These are phyloP conservation scores for Teratosphaeria viscida DNA, from an alignment of 2,329 filamentous ascomycete species.

Conservation along the genomic window DNA sequence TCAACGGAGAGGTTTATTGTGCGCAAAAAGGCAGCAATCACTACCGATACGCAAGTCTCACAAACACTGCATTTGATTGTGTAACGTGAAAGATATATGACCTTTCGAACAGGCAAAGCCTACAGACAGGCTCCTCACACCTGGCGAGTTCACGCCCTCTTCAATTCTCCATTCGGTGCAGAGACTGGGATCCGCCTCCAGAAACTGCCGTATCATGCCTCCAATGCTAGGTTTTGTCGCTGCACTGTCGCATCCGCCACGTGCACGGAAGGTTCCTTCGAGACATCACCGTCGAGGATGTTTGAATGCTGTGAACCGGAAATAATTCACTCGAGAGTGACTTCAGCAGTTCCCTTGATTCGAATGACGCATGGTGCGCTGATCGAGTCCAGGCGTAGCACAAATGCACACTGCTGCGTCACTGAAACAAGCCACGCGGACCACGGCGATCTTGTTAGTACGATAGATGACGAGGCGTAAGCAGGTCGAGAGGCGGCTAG, in stretches of 20 bases:
- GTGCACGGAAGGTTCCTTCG: too few species aligned
- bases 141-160: too few species aligned
- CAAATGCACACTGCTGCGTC: neutral
- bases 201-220: too few species aligned
- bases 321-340: too few species aligned
- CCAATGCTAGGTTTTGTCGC: too few species aligned
- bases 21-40: neutral
- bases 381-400: neutral
- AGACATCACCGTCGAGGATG: too few species aligned
- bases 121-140: neutral
- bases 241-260: too few species aligned
- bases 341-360: too few species aligned
- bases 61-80: neutral
- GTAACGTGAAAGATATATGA: neutral
- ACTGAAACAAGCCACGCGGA: neutral
- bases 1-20: neutral
- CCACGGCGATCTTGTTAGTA: neutral
- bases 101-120: neutral
- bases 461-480: neutral
- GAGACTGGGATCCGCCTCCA: too few species aligned
- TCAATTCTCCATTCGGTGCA: too few species aligned
- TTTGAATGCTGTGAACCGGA: too few species aligned
- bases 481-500: neutral
- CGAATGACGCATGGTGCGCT: neutral
- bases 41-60: neutral